Evolutionary conservation across 352 stramenopile genomes (phyloP), one percentile per base, ranked within the genome.

Genomic region (Halophytophthora polymorphica): DNA sequence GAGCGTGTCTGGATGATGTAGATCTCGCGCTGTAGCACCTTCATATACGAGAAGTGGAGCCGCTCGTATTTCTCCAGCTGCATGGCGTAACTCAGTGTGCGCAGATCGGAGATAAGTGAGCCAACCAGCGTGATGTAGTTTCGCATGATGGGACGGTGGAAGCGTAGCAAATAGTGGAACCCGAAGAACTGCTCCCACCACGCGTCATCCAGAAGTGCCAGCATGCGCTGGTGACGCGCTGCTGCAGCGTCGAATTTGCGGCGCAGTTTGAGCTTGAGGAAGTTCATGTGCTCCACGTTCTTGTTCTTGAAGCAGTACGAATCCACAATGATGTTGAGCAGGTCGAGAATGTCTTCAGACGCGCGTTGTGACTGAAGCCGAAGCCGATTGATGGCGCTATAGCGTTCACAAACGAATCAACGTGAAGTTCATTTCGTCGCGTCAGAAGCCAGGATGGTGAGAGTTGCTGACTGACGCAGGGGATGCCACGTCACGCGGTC

Each of bases 231-330:
- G 19, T 66, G 49, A 35, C 71, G 63, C 18, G 52, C 64, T 1
- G 37, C n/a, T 3, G 53, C 57, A 6, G 38, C 50, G 28, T 69
- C 60, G 33, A 83, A 80, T 50, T 80, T 78, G 38, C 61, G 66
- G 5, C 64, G 34, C 13, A 83, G 53, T 34, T 66, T 77, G 12
- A 73, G 28, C 14, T 55, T 60, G 18, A 83, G 45, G 31, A 83
- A 76, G 22, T 83, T 66, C 69, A 83, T 76, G 45, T 75, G 53
- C 19, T 80, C 66, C 13, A 72, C 41, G 41, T 77, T 73, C 61
- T 77, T 80, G 64, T 71, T 74, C 54, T 74, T 72, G 61, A 81
- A 81, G 44, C 70, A 81, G 51, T 81, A 81, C 34, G 70, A 70
- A 40, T 81, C 70, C n/a, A 81, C 58, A 28, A 81, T 74, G 37